These are phyloP conservation scores for Venturia aucupariae DNA, from an alignment of 2,329 filamentous ascomycete genomes.

Conservation along the genomic window DNA sequence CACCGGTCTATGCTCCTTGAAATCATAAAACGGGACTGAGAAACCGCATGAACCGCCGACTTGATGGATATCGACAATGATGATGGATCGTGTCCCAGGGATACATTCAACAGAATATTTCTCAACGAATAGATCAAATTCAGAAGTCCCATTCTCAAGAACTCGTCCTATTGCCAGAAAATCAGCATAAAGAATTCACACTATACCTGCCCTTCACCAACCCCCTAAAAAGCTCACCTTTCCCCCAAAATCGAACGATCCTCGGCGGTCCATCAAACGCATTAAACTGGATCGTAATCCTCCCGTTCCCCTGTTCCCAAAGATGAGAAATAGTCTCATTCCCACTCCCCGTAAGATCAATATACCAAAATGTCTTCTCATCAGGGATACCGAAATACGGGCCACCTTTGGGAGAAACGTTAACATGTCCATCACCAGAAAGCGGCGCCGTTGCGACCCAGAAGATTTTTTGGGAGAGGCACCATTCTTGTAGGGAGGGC, in stretches of 20 bases:
- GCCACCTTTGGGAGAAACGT: constrained; percentile 38
- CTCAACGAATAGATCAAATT: constrained; percentile 22
- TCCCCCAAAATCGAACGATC: constrained; percentile 36
- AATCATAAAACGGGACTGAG: constrained; percentile 36
- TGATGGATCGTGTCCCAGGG: constrained; percentile 31
- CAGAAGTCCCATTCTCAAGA: constrained; percentile 7
- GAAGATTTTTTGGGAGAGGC: constrained; percentile 30
- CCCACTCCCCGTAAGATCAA: constrained; percentile 35
- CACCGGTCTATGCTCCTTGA: constrained; percentile 30
- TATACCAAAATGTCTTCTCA: constrained; percentile 35
- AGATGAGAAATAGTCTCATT: constrained; percentile 37
- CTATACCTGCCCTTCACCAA: no score
- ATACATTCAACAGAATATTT: constrained; percentile 27
- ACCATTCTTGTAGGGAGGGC: constrained; percentile 31
- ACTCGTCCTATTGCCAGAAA: not conserved
- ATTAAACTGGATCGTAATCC: constrained; percentile 35
- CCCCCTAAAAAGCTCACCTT: constrained; percentile 18
- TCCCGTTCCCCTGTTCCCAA: constrained; percentile 32
- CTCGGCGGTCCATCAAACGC: constrained; percentile 34
- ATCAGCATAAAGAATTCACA: no score
- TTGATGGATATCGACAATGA: constrained; percentile 35
- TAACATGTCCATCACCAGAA: constrained; percentile 33
- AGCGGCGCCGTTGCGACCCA: constrained; percentile 36
- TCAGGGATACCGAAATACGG: constrained; percentile 33
- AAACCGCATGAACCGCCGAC: constrained; percentile 36